Conservation (phyloP, 345 rosid genomes). For the Noccaea bulbosa region DNA sequence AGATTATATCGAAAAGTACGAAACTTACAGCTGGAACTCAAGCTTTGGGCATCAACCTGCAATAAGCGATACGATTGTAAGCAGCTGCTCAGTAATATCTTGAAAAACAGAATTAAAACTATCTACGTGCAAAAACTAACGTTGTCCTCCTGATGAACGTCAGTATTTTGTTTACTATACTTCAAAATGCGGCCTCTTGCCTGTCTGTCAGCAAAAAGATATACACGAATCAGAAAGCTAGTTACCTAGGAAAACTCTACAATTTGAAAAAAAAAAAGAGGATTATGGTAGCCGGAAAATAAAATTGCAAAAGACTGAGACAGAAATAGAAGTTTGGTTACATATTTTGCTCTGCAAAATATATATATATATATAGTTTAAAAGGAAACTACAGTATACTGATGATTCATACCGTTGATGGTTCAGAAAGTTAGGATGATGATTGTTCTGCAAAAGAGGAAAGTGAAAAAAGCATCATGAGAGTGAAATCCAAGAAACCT, state of each 20-base stretch:
- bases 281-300: neutral
- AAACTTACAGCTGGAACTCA: slow-evolving; percentile 56
- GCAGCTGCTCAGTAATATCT: slow-evolving; percentile 11
- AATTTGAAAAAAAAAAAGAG: slow-evolving; percentile 11
- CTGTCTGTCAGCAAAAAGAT: slow-evolving; percentile 57
- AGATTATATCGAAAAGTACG: neutral
- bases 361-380: too few relatives aligned
- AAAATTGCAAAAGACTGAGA: neutral
- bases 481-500: slow-evolving; percentile 10
- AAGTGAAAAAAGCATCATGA: slow-evolving; percentile 7
- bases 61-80: slow-evolving; percentile 31
- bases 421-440: slow-evolving; percentile 15
- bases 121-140: slow-evolving; percentile 40
- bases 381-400: neutral
- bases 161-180: slow-evolving; percentile 42
- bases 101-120: neutral
- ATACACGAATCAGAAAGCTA: slow-evolving; percentile 38
- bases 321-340: neutral
- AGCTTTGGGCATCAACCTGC: slow-evolving; percentile 60
- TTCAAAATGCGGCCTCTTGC: slow-evolving; percentile 44
- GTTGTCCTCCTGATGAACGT: slow-evolving; percentile 44
- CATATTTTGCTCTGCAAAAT: too few relatives aligned
- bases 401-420: slow-evolving; percentile 32
- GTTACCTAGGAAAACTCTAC: neutral
- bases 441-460: slow-evolving; percentile 31